Base-by-base conservation (phyloP, 768 basidiomycete species). In the Hysterangium stoloniferum region DNA sequence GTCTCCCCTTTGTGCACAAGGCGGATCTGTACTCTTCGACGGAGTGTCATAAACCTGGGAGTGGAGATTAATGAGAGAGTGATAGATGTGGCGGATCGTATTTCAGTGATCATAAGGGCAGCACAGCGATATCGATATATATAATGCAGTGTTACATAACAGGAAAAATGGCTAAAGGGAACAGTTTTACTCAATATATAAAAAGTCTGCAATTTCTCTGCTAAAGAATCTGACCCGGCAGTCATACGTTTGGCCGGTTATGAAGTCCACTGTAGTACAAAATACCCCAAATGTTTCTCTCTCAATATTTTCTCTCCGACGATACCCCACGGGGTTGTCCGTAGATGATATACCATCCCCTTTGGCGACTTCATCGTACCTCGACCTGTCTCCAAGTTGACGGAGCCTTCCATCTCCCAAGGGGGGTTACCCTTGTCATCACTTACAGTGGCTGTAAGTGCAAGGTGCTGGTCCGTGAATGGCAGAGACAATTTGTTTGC, bases 71-170 rank as follows among this genome's bases (percentile, higher is more conserved):
- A 15, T 35, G 12, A 4, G 40, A 13, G 19, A 17, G 15, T 7
- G 43, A 9, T 19, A 41, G 49, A n/a, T n/a, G n/a, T 19, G 49
- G 49, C 27, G 38, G 17, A 35, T 51, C 49, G 29, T 51, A 51
- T 17, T 41, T 12, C 4, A 1, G 1, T 1, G 49, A 51, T 25
- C 19, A 17, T 13, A 51, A n/a, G 24, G 38, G 27, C 13, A 2
- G 22, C 5, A 25, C 17, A 37, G 40, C 11, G 12, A n/a, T 25
- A 12, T 32, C 17, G 11, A 40, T 1, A 6, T 51, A 15, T 24
- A 40, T 19, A 12, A 51, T 41, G 28, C 49, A 51, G 24, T n/a
- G 6, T 3, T 37, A 37, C 35, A 37, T 7, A 20, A n/a, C n/a
- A n/a, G 35, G 20, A 37, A 37, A 7, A 37, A 37, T 35, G n/a